Percentiles rank a stretch among this genome's conserved stretches.
Conservation (phyloP, 2,329 filamentous ascomycete genomes). For the Neonectria sp. region DNA sequence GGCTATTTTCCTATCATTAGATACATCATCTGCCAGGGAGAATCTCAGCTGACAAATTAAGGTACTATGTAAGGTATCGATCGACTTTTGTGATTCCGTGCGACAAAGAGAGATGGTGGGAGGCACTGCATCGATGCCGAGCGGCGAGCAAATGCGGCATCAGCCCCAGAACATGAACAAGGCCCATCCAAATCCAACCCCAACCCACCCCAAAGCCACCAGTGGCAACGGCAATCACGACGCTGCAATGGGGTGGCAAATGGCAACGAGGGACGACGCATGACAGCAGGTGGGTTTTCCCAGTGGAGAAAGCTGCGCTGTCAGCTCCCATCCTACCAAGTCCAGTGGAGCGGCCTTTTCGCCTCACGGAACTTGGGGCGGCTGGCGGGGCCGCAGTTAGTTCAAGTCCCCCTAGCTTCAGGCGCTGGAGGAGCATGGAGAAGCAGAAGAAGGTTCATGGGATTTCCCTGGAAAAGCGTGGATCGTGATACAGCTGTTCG, state of each 20-base stretch:
- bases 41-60: background rate
- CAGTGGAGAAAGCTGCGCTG: constrained; percentile 30
- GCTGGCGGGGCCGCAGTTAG: constrained; percentile 25
- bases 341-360: constrained; percentile 11
- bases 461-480: constrained; percentile 6
- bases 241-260: background rate
- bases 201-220: background rate
- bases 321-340: constrained; percentile 13
- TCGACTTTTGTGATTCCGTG: background rate
- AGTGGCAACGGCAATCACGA: background rate
- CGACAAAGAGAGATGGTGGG: background rate
- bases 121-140: background rate
- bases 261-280: background rate
- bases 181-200: background rate
- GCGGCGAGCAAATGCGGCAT: background rate
- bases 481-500: constrained; percentile 5
- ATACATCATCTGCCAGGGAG: background rate
- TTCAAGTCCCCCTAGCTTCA: background rate
- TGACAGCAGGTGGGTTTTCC: constrained; percentile 10
- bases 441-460: constrained; percentile 8
- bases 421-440: background rate
- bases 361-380: constrained; percentile 23
- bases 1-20: background rate
- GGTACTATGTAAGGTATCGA: background rate
- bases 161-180: background rate